phyloP scores from a whole-genome alignment of 2,329 filamentous ascomycete species.

The Aspergillus bombycis region DNA sequence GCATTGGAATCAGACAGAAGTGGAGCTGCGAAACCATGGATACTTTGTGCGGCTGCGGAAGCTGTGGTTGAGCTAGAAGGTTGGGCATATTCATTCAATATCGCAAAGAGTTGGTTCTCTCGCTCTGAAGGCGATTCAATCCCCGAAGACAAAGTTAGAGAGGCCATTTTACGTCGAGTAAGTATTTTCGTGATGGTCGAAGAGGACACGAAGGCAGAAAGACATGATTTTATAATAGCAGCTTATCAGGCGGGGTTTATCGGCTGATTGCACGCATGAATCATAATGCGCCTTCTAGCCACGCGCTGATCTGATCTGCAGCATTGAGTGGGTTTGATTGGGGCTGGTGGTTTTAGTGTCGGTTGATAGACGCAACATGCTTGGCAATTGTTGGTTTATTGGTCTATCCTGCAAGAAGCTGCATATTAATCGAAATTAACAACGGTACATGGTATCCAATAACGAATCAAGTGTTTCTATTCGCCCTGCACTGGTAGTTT shows the following conservation, averaged over 20 bases:
- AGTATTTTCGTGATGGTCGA: background rate
- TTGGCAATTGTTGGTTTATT: background rate
- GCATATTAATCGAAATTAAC: background rate
- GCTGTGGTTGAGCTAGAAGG: slow-evolving; percentile 6
- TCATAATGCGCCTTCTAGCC: slow-evolving; percentile 1
- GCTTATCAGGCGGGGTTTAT: background rate
- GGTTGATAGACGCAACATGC: background rate
- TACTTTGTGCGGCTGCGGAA: slow-evolving; percentile 2
- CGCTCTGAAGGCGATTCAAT: background rate
- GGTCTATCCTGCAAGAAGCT: background rate
- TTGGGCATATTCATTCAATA: slow-evolving; percentile 8
- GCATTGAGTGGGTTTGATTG: background rate
- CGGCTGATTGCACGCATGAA: background rate
- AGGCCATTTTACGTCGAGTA: background rate
- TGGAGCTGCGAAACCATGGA: slow-evolving; percentile 7
- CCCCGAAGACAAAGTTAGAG: background rate
- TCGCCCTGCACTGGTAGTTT: background rate
- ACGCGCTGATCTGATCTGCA: slow-evolving; percentile 4
- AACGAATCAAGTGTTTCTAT: background rate
- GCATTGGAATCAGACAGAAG: background rate
- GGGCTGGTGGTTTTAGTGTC: background rate
- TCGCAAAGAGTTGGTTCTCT: background rate
- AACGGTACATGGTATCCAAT: background rate
- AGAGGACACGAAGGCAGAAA: background rate
- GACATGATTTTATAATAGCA: slow-evolving; percentile 1